Conservation (phyloP, 163 green algal species). For the Scenedesmus sp. region DNA sequence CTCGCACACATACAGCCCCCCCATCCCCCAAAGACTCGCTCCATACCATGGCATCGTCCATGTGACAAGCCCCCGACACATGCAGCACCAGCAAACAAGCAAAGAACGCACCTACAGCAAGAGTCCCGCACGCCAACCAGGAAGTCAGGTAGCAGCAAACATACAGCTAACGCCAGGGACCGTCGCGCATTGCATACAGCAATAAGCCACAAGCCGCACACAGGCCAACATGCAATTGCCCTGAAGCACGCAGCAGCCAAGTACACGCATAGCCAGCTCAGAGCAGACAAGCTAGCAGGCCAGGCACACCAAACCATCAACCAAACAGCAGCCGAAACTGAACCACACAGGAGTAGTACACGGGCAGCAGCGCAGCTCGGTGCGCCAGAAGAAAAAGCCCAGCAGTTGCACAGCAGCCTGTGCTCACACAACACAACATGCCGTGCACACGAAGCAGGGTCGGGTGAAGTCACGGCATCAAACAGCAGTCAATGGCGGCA, state of each 20-base stretch:
- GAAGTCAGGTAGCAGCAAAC: neutral
- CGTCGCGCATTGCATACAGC: neutral
- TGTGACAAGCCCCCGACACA: neutral
- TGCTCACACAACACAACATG: neutral
- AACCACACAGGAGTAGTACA: neutral
- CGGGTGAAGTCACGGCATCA: neutral
- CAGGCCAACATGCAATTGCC: neutral
- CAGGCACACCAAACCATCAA: neutral
- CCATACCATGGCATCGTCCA: neutral
- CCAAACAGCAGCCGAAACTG: neutral
- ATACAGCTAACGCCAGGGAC: neutral
- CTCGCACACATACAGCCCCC: neutral
- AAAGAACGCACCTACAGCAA: neutral
- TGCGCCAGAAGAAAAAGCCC: neutral
- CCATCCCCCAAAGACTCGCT: neutral
- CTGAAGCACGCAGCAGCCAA: neutral
- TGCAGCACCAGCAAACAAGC: neutral
- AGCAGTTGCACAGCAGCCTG: neutral
- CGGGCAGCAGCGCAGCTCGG: neutral
- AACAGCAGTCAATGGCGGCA: neutral
- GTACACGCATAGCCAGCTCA: neutral
- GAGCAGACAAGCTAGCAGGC: neutral
- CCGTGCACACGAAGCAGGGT: neutral
- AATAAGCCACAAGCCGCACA: neutral
- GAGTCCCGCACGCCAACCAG: neutral